Evolutionary conservation across 2,329 filamentous ascomycete genomes (phyloP).

Genomic region (Cladosporium sp.): DNA sequence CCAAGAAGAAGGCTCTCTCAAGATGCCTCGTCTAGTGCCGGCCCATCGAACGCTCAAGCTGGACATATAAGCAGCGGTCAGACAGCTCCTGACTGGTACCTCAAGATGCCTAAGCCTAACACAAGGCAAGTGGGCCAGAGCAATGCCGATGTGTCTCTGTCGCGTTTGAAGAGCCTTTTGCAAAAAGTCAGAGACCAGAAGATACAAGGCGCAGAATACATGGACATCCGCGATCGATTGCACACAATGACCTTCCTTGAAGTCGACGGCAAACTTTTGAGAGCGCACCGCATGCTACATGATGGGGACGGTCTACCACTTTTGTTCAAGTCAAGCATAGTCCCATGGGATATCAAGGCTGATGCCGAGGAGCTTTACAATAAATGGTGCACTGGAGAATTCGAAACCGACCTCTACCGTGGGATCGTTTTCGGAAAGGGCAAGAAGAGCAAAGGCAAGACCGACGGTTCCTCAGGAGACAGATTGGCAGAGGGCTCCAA

Average conservation of each 20-base stretch:
- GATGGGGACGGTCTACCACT: constrained; percentile 35
- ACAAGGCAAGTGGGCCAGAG: too few species aligned
- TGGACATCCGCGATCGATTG: constrained; percentile 33
- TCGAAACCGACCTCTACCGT: constrained; percentile 43
- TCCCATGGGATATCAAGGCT: constrained; percentile 44
- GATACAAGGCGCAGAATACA: constrained; percentile 17
- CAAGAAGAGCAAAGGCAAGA: constrained; percentile 10
- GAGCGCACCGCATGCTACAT: constrained; percentile 34
- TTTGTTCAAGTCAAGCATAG: constrained; percentile 36
- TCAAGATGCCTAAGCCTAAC: background rate
- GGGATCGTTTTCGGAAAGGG: constrained; percentile 33
- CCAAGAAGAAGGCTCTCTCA: too few species aligned
- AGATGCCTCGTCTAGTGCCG: too few species aligned
- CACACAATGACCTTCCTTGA: constrained; percentile 37
- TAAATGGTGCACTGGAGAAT: constrained; percentile 40
- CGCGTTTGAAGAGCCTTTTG: background rate
- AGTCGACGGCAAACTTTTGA: constrained; percentile 31
- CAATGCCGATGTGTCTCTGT: background rate
- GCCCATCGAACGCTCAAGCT: background rate
- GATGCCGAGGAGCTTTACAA: constrained; percentile 45
- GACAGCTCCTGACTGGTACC: too few species aligned
- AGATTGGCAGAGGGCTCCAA: constrained; percentile 15
- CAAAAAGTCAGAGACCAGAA: background rate
- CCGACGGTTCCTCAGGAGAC: constrained; percentile 4
- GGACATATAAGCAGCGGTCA: background rate